These are phyloP conservation scores for Nicotiana knightiana DNA, from an alignment of 257 asterid genomes.

Conservation along the genomic window DNA sequence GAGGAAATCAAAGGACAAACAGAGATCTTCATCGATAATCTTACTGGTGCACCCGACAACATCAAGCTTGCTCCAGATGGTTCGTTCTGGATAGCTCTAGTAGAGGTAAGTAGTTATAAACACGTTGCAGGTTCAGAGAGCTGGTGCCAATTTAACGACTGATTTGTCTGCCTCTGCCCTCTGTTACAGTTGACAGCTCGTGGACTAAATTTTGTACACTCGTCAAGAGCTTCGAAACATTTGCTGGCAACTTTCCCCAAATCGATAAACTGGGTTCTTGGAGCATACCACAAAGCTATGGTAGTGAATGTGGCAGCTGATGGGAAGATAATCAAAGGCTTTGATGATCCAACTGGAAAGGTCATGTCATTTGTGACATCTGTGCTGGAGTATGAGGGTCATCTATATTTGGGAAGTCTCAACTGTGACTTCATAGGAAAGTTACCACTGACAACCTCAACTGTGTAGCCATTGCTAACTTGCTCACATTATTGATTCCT, in stretches of 20 bases:
- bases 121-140: not conserved
- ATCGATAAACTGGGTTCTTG: conserved; percentile 3
- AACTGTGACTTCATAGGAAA: conserved; percentile 52
- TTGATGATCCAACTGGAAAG: conserved; percentile 61
- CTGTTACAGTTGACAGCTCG: conserved; percentile 25
- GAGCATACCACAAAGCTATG: conserved; percentile 25
- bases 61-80: conserved; percentile 77
- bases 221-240: conserved; percentile 24
- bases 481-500: not conserved
- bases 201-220: conserved; percentile 31
- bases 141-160: not conserved
- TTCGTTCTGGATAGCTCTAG: conserved; percentile 61
- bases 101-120: conserved; percentile 29
- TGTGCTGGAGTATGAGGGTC: conserved; percentile 56
- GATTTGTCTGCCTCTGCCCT: not conserved
- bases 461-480: not conserved
- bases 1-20: conserved; percentile 42
- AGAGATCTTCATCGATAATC: conserved; percentile 50
- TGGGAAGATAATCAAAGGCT: conserved; percentile 44
- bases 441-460: conserved; percentile 25
- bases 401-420: conserved; percentile 61
- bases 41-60: conserved; percentile 60
- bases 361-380: conserved; percentile 57
- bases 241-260: conserved; percentile 20
- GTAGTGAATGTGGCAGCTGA: conserved; percentile 51